Evolutionary conservation across 2,329 filamentous ascomycete genomes (phyloP), one percentile per base, ranked within the genome.

Genomic region (Tolypocladium tundrense): DNA sequence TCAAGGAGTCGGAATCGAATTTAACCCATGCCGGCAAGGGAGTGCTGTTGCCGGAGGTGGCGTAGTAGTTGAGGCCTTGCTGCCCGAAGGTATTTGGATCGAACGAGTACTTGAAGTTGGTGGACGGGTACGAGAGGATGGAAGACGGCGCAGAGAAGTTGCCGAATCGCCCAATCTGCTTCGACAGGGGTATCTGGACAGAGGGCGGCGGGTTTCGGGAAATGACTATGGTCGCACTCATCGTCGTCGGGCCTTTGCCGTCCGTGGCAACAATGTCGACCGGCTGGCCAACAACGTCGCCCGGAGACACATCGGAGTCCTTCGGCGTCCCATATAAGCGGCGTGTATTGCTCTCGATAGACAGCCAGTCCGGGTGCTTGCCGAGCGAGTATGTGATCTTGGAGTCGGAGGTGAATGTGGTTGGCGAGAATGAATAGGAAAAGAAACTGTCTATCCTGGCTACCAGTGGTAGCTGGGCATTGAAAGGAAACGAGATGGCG

Each of bases 11-110:
- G 1, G 80, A 68, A 63, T 94, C 82, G 66, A 96, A 96, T n/a
- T 75, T 75, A 51, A 96, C 76, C 91, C 91, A 96, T 0, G 90
- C 86, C 24, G 91, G 91, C 41, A 96, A 75, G 41, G 91, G 91
- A n/a, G 88, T 89, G 66, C 89, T 88, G 66, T 93, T 82, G 6
- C 78, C 79, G 4, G 89, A 88, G 3, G 88, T 85, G 10, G 90
- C 89, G 68, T 94, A 93, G 70, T 91, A 96, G 59, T 84, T 83
- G 55, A 86, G 78, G 19, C 72, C 74, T 11, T 75, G 71, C 4
- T 77, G 73, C n/a, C 75, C 75, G 69, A 96, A 96, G 0, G 87
- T 90, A 21, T 82, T 72, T 6, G 67, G 63, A 51, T 79, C 73
- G 61, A 87, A 84, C 2, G 70, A 67, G 60, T 85, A 83, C 7